phyloP scores from a whole-genome alignment of 306 rosid genomes.

The Calophaca sinica region DNA sequence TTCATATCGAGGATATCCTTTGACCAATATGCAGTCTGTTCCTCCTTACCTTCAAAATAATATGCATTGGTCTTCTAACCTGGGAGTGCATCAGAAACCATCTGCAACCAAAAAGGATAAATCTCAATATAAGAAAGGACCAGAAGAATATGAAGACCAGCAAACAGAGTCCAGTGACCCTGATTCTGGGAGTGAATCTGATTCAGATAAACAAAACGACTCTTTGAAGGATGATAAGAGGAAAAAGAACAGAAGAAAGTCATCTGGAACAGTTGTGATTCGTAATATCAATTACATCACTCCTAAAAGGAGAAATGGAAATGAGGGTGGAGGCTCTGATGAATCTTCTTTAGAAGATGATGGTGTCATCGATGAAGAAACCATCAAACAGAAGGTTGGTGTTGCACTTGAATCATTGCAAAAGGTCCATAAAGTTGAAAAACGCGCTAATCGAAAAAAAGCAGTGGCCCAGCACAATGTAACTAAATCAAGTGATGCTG shows the following conservation, averaged over 20 bases:
- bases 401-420: conserved; percentile 58
- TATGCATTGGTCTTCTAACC: conserved; percentile 66
- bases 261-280: conserved; percentile 69
- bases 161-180: conserved; percentile 58
- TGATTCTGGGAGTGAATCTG: conserved; percentile 52
- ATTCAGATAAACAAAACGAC: conserved; percentile 53
- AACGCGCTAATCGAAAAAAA: conserved; percentile 44
- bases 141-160: conserved; percentile 54
- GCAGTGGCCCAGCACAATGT: not conserved
- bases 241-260: conserved; percentile 58
- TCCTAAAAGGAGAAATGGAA: conserved; percentile 68
- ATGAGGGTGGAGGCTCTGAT: conserved; percentile 57
- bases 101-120: conserved; percentile 54
- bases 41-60: conserved; percentile 60
- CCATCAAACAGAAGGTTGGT: conserved; percentile 52
- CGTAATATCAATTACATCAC: conserved; percentile 76
- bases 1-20: conserved; percentile 63
- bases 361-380: conserved; percentile 46
- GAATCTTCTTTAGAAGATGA: conserved; percentile 56
- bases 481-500: conserved; percentile 43
- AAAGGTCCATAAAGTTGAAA: conserved; percentile 54
- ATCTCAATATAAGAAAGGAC: conserved; percentile 46
- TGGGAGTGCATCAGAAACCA: conserved; percentile 54
- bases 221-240: conserved; percentile 55
- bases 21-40: conserved; percentile 55